Base-by-base conservation (phyloP, 192 early-diverging fungal species). In the Diversispora epigaea region DNA sequence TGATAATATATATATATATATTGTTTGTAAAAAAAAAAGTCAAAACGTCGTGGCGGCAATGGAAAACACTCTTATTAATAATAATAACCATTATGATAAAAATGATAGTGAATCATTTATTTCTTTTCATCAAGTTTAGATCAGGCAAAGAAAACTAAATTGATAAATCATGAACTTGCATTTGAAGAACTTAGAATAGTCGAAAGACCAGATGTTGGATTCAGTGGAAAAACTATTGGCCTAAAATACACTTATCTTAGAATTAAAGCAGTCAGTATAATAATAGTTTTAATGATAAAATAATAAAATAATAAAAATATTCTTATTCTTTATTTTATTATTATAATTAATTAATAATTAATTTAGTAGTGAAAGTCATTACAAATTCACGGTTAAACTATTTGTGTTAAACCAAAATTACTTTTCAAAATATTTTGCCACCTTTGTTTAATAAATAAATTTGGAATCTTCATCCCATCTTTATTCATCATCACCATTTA, bases 151-250 rank as follows among this genome's bases (percentile, higher is more conserved):
- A 32, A 32, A 32, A 32, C 25, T 2, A 32, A 32, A 32, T 32
- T 32, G 2, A 32, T 32, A 32, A 15, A 56, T 56, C 21, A 19
- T 56, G 21, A 56, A 56, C 55, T 56, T 19, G 21, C 55, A 21
- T 56, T 19, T 21, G 8, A 15, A 21, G 55, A 56, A 21, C 15
- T 56, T 19, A 56, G 21, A 56, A 19, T 56, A 15, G 55, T 15
- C 9, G 55, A 56, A 56, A 56, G 55, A 56, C 55, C 55, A 19
- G 55, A 56, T 21, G 55, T 56, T 56, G 55, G 55, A 21, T 56
- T 56, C 17, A 15, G 55, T 56, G 55, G 55, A 19, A 56, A 56
- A 56, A 19, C 55, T 21, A 9, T 56, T 19, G 55, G 21, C 17
- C 21, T 56, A 56, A 56, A 56, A 21, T 56, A 15, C 55, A 56